Evolutionary conservation across 768 basidiomycete genomes (phyloP).

Genomic region (Tylopilus balloui): DNA sequence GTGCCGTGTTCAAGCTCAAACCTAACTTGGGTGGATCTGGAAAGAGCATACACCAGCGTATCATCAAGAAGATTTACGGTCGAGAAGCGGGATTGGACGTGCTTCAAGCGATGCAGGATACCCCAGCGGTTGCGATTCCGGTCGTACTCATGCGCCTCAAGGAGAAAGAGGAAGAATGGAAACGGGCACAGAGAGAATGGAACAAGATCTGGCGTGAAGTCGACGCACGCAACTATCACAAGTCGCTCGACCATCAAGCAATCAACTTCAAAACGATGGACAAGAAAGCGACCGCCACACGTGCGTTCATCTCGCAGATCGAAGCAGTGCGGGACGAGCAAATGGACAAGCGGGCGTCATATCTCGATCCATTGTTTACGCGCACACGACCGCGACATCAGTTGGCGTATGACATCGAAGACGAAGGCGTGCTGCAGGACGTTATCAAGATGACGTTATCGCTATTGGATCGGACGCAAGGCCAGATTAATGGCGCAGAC

Average conservation of each 20-base stretch:
- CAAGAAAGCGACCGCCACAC: slow-evolving; percentile 76
- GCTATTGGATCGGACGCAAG: slow-evolving; percentile 84
- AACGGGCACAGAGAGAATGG: slow-evolving; percentile 95
- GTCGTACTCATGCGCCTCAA: slow-evolving; percentile 86
- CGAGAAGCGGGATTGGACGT: slow-evolving; percentile 79
- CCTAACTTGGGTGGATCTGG: slow-evolving; percentile 78
- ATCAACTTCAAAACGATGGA: slow-evolving; percentile 87
- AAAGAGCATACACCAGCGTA: slow-evolving; percentile 87
- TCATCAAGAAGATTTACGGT: slow-evolving; percentile 97
- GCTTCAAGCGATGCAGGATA: slow-evolving; percentile 86
- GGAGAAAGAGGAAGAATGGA: slow-evolving; percentile 98
- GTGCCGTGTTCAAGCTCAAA: slow-evolving; percentile 78
- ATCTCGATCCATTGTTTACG: slow-evolving; percentile 47
- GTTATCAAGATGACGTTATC: slow-evolving; percentile 84
- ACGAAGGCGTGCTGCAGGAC: slow-evolving; percentile 78
- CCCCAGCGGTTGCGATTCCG: slow-evolving; percentile 82
- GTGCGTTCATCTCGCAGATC: slow-evolving; percentile 78
- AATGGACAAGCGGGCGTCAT: slow-evolving; percentile 64
- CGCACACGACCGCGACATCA: slow-evolving; percentile 72
- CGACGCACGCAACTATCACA: slow-evolving; percentile 89
- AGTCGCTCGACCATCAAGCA: slow-evolving; percentile 90
- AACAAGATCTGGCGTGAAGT: slow-evolving; percentile 98
- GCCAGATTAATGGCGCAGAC: slow-evolving; percentile 65
- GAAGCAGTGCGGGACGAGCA: slow-evolving; percentile 83
- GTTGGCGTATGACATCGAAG: slow-evolving; percentile 71